Evolutionary conservation across 352 stramenopile genomes (phyloP).

Genomic region (Phytophthora ramorum): DNA sequence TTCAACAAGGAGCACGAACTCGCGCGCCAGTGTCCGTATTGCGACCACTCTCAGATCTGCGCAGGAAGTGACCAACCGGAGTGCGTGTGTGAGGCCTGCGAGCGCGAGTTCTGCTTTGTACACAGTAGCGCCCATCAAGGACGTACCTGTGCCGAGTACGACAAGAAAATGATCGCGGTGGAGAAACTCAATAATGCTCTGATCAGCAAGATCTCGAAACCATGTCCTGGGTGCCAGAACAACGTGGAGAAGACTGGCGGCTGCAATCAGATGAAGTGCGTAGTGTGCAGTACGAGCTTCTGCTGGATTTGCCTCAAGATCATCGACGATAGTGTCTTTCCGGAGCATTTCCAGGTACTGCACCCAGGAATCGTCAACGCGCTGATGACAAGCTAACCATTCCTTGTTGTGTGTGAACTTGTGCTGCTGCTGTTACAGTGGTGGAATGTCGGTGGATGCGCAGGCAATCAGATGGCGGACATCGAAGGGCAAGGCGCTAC

Average conservation of each 20-base stretch:
- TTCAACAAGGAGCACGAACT: conserved; percentile 83
- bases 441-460: conserved; percentile 81
- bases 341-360: conserved; percentile 84
- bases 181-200: conserved; percentile 85
- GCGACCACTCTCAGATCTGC: conserved; percentile 64
- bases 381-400: not conserved
- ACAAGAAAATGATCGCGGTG: conserved; percentile 76
- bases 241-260: conserved; percentile 91
- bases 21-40: conserved; percentile 67
- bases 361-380: not conserved
- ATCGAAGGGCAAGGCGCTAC: conserved; percentile 49
- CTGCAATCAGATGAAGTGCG: conserved; percentile 93
- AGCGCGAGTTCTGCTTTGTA: conserved; percentile 83
- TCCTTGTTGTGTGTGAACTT: not conserved
- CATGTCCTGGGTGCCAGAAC: conserved; percentile 88
- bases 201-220: conserved; percentile 83
- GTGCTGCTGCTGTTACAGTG: too few species aligned
- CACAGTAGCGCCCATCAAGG: conserved; percentile 87
- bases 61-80: conserved; percentile 47
- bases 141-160: conserved; percentile 77
- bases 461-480: conserved; percentile 77
- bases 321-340: conserved; percentile 88
- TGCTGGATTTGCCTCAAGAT: conserved; percentile 90
- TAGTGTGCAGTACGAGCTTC: conserved; percentile 83
- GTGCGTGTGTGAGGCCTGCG: conserved; percentile 51